Evolutionary conservation across 2,329 filamentous ascomycete genomes (phyloP), one percentile per base, ranked within the genome.

Genomic region (Tolypocladium inflatum): DNA sequence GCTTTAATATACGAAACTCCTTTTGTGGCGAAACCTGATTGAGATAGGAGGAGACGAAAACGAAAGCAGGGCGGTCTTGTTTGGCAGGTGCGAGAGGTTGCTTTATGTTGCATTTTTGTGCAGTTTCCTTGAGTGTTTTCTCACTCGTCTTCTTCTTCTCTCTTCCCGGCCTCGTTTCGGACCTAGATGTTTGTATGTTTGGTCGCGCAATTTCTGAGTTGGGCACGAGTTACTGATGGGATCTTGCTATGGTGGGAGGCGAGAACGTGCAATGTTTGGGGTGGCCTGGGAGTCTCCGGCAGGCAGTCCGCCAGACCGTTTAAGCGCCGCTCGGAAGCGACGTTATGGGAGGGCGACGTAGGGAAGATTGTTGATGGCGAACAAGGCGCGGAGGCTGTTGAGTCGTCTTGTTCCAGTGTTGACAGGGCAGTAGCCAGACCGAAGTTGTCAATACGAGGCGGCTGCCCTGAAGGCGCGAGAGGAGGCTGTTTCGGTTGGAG

Each of bases 151-250:
- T 30, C 15, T 42, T 50, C 35, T 58, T 23, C n/a, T 53, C 48
- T 35, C 8, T 23, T 30, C 17, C 39, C 35, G 21, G 26, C 41
- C 54, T 41, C 41, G 45, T 43, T 42, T 55, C 54, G 42, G 53
- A 30, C 53, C 39, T 57, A 56, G 56, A 59, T 61, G 48, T 45
- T 58, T 55, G 43, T 54, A 41, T 56, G 30, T 37, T 51, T 57
- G 35, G 55, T 38, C 30, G 45, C 52, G 55, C 52, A 15, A 37
- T 45, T 17, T 26, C 26, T 56, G 33, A 35, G 39, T 48, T 37
- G 17, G 48, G 26, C 33, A 23, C 10, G 41, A 17, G 50, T 54
- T 43, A 33, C 43, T 52, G 48, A 37, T 35, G 48, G 48, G 48
- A 35, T 21, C 15, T 35, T 21, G 48, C 48, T 35, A 51, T 4